Percentiles rank a stretch among this genome's conserved stretches.
Conservation (phyloP, 1,284 basidiomycete genomes). For the Tilletia horrida region DNA sequence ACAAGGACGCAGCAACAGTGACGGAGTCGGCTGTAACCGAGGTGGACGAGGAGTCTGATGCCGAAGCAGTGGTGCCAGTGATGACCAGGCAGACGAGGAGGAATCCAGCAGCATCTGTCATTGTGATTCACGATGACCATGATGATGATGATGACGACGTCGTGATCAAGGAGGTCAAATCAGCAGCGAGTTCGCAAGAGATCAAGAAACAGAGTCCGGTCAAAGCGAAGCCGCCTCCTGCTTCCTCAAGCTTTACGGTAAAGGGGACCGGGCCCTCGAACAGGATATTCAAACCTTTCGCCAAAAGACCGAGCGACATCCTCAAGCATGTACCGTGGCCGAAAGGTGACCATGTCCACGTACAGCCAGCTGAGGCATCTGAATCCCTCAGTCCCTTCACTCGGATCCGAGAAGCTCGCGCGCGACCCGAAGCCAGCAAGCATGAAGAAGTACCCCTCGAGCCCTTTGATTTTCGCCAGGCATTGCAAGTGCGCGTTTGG, state of each 20-base stretch:
- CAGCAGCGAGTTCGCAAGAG: no score
- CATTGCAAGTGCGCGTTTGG: neutral
- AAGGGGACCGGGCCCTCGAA: no score
- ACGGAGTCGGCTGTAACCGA: neutral
- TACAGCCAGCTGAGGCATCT: neutral
- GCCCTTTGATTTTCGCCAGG: no score
- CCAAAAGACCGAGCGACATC: neutral
- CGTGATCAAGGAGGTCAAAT: neutral
- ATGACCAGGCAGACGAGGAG: neutral
- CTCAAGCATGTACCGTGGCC: neutral
- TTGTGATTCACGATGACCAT: neutral
- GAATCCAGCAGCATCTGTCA: neutral
- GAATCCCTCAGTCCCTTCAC: neutral
- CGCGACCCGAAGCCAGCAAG: neutral
- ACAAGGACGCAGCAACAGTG: neutral
- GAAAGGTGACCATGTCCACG: neutral
- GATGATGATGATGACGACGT: neutral
- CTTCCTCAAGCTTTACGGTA: neutral
- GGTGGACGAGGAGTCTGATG: neutral
- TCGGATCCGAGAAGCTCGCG: neutral
- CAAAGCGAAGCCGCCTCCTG: neutral
- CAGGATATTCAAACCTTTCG: neutral
- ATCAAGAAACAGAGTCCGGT: neutral
- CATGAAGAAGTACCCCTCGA: neutral
- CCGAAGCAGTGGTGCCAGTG: neutral